These are phyloP conservation scores for Annulohypoxylon maeteangense DNA, from an alignment of 495 filamentous ascomycete species.

Conservation along the genomic window DNA sequence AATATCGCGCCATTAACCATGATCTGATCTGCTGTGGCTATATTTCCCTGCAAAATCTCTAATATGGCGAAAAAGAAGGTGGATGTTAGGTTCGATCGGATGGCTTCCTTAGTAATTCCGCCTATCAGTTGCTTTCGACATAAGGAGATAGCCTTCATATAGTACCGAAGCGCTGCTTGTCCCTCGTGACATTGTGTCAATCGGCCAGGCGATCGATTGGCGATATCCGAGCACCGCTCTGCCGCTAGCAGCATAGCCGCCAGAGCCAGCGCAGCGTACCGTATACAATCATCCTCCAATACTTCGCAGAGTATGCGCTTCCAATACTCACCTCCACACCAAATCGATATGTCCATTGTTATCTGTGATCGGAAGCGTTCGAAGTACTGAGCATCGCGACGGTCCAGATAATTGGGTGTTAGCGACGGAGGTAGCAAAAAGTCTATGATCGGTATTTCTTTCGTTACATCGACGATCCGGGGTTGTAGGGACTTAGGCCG, in stretches of 20 bases:
- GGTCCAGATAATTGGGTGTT: constrained; percentile 33
- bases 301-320: constrained; percentile 31
- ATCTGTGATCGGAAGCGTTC: constrained; percentile 35
- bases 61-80: constrained; percentile 43
- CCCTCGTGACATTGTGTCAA: constrained; percentile 30
- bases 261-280: constrained; percentile 29
- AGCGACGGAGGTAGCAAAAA: constrained; percentile 23
- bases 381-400: constrained; percentile 42
- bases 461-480: not conserved
- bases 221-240: constrained; percentile 15
- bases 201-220: not conserved
- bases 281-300: constrained; percentile 30
- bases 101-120: constrained; percentile 17
- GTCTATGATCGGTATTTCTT: not conserved
- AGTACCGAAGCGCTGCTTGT: constrained; percentile 40
- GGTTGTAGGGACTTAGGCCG: constrained; percentile 16
- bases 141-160: constrained; percentile 43
- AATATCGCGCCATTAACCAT: constrained; percentile 32
- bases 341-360: constrained; percentile 22
- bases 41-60: constrained; percentile 48
- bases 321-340: constrained; percentile 37
- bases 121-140: constrained; percentile 33
- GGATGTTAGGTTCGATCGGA: constrained; percentile 25
- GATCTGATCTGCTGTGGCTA: constrained; percentile 40
- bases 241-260: constrained; percentile 33